Evolutionary conservation across 768 basidiomycete genomes (phyloP), one percentile per base, ranked within the genome.

Genomic region (Austroboletus festivus): DNA sequence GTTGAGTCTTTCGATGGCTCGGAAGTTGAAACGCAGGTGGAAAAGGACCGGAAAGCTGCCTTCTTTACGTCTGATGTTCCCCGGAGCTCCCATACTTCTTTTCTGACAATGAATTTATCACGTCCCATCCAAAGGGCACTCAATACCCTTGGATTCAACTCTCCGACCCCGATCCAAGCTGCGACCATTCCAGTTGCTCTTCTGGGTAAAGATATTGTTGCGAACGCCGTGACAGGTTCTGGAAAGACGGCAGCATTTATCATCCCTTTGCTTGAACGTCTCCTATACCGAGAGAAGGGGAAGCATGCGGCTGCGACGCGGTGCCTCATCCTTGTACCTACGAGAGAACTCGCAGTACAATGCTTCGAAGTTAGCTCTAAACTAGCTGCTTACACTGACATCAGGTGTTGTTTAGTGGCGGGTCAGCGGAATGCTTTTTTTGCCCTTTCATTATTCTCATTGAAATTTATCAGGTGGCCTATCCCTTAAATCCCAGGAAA

Each of bases 171-270:
- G 1, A 98, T 99, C 42, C 96, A 99, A 70, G 83, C 89, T 2
- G 85, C 89, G 37, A 87, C 94, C 12, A 91, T 99, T 46, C 96
- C 96, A 16, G 84, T 93, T 37, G 95, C 93, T 20, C 79, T 99
- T 18, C 67, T 94, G 20, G 96, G 96, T 43, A 93, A 96, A 63
- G 96, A 99, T 65, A 80, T 99, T 31, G 93, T 99, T 45, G 96
- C 95, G 26, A 86, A 82, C 50, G 95, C 96, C 18, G 90, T 95
- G 16, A 99, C 96, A 16, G 96, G 96, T 52, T 96, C 93, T 5
- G 96, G 96, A 51, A 99, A 99, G 74, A 99, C 96, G 1, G 95
- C 93, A 10, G 96, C 96, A 2, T 99, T 98, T 71, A 86, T 88
- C 61, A 84, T 98, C 50, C 96, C 96, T 34, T 87, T 94, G 71